Evolutionary conservation across 495 filamentous ascomycete genomes (phyloP), one percentile per base, ranked within the genome.

Genomic region (Cladorrhinum samala): DNA sequence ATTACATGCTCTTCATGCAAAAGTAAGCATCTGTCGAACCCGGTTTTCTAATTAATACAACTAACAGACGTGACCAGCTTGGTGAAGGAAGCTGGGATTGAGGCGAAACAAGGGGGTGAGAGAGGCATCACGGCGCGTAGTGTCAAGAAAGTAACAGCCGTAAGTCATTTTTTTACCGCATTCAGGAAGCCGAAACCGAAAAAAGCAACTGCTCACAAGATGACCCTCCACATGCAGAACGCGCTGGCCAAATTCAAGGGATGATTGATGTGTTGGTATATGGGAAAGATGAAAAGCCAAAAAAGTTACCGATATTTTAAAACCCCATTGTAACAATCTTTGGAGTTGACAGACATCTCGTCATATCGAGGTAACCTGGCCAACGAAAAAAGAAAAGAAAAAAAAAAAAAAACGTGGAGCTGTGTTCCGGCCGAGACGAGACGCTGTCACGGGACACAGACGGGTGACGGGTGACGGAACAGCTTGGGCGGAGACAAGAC

Each of bases 1-100:
- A 96, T 62, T 95, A 95, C 63, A 84, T 87, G 63, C 77, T 95
- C 7, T 96, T 96, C 61, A 82, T 96, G 73, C 85, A 94, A 77
- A 85, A 86, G 90, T 93, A 71, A 56, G 79, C 45, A 17, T 13
- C n/a, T 37, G 14, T 2, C 54, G 16, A 1, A 30, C 36, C 20
- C 49, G 17, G 17, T 6, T n/a, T 24, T 7, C 2, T 23, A 0
- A 17, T 33, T 20, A 1, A 3, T 3, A 13, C 59, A 27, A 63
- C 57, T 24, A 36, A 61, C 42, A 11, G 52, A 4, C 30, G 30
- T 43, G 27, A 33, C 38, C 60, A 96, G 91, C 44, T 74, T 96
- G 53, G 81, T 95, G 73, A 88, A 87, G 50, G 89, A 95, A 73
- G 85, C 91, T 1, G 76, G 80, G 0, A 89, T 95, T 53, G 77